Evolutionary conservation across 495 filamentous ascomycete species (phyloP).

Genomic region (Aspergillus carlsbadensis): DNA sequence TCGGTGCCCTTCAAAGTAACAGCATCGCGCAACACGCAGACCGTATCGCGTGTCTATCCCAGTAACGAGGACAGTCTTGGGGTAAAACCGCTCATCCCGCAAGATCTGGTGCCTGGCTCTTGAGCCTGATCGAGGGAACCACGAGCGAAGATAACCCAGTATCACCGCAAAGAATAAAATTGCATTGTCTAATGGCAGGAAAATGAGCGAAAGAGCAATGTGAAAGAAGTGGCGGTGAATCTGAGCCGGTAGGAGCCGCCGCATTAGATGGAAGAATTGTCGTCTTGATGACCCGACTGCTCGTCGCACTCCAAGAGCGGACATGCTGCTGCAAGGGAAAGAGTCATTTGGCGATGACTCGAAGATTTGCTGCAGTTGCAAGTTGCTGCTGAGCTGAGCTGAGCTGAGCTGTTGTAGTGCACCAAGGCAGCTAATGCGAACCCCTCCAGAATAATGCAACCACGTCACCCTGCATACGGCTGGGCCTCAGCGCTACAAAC

Average conservation of each 20-base stretch:
- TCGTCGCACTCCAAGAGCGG: conserved; percentile 17
- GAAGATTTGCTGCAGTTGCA: background rate
- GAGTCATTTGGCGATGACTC: background rate
- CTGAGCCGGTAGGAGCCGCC: conserved; percentile 5
- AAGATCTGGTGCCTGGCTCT: conserved; percentile 27
- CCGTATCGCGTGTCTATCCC: conserved; percentile 71
- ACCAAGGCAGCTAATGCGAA: background rate
- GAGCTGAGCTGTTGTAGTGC: background rate
- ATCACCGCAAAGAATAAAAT: conserved; percentile 45
- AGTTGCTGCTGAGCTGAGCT: background rate
- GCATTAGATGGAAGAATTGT: conserved; percentile 6
- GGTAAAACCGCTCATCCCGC: conserved; percentile 42
- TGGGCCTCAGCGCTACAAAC: background rate
- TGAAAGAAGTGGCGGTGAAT: conserved; percentile 31
- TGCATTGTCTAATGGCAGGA: conserved; percentile 54
- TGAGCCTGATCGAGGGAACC: conserved; percentile 14
- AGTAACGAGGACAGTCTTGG: conserved; percentile 67
- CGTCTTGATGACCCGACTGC: conserved; percentile 8
- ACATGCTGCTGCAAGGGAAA: conserved; percentile 11
- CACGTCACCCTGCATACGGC: conserved; percentile 2
- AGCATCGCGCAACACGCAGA: conserved; percentile 63
- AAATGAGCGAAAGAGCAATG: conserved; percentile 36
- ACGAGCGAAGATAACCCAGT: conserved; percentile 16
- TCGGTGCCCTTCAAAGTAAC: conserved; percentile 63
- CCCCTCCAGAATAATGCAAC: background rate